Base-by-base conservation (phyloP, 495 filamentous ascomycete species). In the Penicillium dipodomyicola region DNA sequence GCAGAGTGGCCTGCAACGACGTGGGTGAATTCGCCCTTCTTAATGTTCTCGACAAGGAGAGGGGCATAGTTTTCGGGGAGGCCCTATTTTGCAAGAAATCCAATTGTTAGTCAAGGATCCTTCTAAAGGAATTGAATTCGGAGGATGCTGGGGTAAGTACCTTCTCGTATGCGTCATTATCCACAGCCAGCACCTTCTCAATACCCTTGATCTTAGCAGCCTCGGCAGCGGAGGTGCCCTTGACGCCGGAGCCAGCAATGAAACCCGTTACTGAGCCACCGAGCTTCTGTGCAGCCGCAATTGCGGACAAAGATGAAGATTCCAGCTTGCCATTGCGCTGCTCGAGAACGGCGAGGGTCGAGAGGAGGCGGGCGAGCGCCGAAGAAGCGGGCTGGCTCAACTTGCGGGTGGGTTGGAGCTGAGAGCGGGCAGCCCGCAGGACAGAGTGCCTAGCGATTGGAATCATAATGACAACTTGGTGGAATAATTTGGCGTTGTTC, bases 31-130 rank as follows among this genome's bases (percentile, higher is more conserved):
- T 84, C 87, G 58, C 88, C 90, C 65, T 92, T 90, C 80, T 96
- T 94, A 73, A 98, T 89, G 72, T 97, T 98, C 73, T 96, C 91
- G 25, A 89, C 89, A 19, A 98, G 80, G 29, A 98, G 77, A 39
- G 92, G 89, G n/a, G 93, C 93, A 66, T 80, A 97, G 79, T 92
- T 98, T 76, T 98, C 94, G 25, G 94, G 87, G 4, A 98, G 83
- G 25, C 90, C 89, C 92, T 96, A 49, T 23, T 44, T 27, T 32
- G 54, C 25, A 29, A 49, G 27, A 52, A 12, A 55, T 14, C 35
- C 30, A 10, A 46, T 25, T 17, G 48, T 63, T 20, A 63, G 49
- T 32, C 12, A 39, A 30, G 14, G 11, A 3, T 35, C 46, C 25
- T 11, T 42, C 17, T 43, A 41, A 12, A 15, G 27, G 7, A 29